These are phyloP conservation scores for Trichocladium uniseriatum DNA, from an alignment of 495 filamentous ascomycete genomes.

Conservation along the genomic window DNA sequence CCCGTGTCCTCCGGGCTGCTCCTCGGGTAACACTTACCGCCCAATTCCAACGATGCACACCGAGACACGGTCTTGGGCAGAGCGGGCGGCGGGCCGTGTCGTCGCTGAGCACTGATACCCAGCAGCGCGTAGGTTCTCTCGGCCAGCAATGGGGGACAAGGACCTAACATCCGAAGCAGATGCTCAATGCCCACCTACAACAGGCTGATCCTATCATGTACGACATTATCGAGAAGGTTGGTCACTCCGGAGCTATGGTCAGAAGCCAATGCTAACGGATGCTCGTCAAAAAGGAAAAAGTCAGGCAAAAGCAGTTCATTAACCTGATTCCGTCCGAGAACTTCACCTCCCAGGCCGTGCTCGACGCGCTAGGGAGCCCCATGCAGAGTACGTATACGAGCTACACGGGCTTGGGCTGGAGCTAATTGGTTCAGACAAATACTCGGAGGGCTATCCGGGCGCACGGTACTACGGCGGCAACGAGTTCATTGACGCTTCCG, in stretches of 20 bases:
- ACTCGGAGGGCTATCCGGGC: constrained; percentile 96
- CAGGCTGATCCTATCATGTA: constrained; percentile 80
- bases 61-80: neutral
- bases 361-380: constrained; percentile 91
- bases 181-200: constrained; percentile 69
- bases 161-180: constrained; percentile 39
- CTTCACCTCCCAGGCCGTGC: constrained; percentile 93
- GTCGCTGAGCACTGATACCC: constrained; percentile 46
- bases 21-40: neutral
- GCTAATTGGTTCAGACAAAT: constrained; percentile 63
- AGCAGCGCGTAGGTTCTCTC: constrained; percentile 51
- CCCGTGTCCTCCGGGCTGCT: constrained; percentile 4
- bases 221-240: constrained; percentile 82
- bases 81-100: constrained; percentile 29
- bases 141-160: neutral
- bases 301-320: constrained; percentile 91
- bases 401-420: neutral
- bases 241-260: constrained; percentile 1
- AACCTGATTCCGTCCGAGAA: constrained; percentile 99
- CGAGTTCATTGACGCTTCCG: constrained; percentile 85
- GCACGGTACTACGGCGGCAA: constrained; percentile 97
- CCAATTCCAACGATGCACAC: neutral
- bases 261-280: constrained; percentile 4
- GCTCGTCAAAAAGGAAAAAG: constrained; percentile 64
- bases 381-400: constrained; percentile 75